Base-by-base conservation (phyloP, 176 grass and related monocot species). In the Dactylis glomerata region DNA sequence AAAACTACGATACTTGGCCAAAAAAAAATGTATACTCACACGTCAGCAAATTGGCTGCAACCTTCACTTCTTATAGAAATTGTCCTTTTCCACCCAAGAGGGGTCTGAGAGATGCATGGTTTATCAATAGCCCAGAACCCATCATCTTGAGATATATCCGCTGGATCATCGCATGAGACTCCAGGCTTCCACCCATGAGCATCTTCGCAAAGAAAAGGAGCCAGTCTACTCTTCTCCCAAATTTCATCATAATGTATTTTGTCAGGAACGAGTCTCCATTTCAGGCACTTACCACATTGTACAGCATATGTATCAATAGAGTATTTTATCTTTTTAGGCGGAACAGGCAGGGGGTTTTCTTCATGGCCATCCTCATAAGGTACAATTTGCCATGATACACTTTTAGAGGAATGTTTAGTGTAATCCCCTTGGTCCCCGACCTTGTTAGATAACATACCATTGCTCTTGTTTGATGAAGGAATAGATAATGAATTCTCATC, bases 201-300 rank as follows among this genome's bases (percentile, higher is more conserved):
- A 66, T 80, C 78, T 33, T 92, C 74, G 22, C 92, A 97, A 1
- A 72, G 38, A 87, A 94, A 97, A 34, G 88, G 92, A 33, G 87
- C 73, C n/a, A 76, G 15, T 62, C 55, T 46, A 63, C 82, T 79
- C 12, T 44, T 68, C 26, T 89, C 92, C 51, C 92, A 85, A 70
- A 94, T 87, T 86, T 90, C 88, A 80, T 97, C 94, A 13, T 94
- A 97, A 71, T 91, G 94, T 27, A 92, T 81, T 85, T 94, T 90
- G 59, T 77, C 78, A 45, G 94, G 81, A 78, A 94, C 72, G 23
- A 97, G 47, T 66, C 94, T 83, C 90, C 88, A 97, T 85, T 97
- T 94, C 56, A 64, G 77, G 78, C 94, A 97, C 36, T 82, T 73
- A 30, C 86, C 77, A 74, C 92, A 97, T 76, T 97, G 92, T 68